These are phyloP conservation scores for Orbilia brochopaga DNA, from an alignment of 2,329 filamentous ascomycete species.

Conservation along the genomic window DNA sequence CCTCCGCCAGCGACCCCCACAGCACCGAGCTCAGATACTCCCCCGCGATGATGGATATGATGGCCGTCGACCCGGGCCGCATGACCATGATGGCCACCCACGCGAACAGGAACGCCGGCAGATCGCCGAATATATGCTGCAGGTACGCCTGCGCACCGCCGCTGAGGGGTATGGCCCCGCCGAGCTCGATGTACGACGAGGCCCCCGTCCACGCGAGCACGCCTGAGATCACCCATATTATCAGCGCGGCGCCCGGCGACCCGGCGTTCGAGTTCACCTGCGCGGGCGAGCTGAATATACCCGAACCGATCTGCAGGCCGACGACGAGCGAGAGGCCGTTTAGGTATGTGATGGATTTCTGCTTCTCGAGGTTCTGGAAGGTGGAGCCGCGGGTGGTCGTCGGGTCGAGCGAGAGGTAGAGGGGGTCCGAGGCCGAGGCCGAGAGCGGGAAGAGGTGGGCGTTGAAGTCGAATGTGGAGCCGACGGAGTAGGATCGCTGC, in stretches of 20 bases:
- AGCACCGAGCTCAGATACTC: constrained; percentile 72
- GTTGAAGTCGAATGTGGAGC: constrained; percentile 95
- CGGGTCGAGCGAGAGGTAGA: constrained; percentile 83
- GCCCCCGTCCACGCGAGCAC: constrained; percentile 94
- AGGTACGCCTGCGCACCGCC: constrained; percentile 93
- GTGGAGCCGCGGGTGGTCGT: constrained; percentile 58
- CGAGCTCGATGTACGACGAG: constrained; percentile 91
- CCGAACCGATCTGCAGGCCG: constrained; percentile 91
- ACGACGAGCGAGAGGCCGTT: constrained; percentile 92
- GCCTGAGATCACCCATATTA: constrained; percentile 93
- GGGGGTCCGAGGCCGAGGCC: constrained; percentile 71
- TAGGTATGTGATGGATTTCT: constrained; percentile 92
- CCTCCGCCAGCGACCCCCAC: constrained; percentile 69
- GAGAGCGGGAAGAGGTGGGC: constrained; percentile 89
- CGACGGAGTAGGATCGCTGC: constrained; percentile 81
- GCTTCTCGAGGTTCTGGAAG: constrained; percentile 82
- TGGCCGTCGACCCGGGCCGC: constrained; percentile 90
- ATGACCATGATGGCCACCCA: constrained; percentile 95
- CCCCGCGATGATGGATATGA: constrained; percentile 96
- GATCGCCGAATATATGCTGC: constrained; percentile 93
- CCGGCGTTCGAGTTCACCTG: constrained; percentile 91
- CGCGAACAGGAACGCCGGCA: constrained; percentile 90
- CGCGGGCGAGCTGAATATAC: constrained; percentile 92
- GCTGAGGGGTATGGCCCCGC: constrained; percentile 93
- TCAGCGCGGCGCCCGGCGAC: constrained; percentile 83